Conservation (phyloP, 2,329 filamentous ascomycete genomes). For the Hypoxylon sp. region DNA sequence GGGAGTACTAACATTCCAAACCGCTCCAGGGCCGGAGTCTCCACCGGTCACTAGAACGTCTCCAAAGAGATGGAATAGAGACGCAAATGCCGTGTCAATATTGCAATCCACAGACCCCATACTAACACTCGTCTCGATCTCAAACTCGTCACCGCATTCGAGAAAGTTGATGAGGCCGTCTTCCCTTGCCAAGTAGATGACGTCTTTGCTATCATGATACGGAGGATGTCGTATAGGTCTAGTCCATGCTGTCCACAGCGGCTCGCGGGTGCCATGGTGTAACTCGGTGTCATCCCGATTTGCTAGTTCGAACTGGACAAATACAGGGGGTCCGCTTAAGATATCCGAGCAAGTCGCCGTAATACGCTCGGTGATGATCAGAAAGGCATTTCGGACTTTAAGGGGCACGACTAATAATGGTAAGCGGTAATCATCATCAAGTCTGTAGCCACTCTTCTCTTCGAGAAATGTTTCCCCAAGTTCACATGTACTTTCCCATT, state of each 20-base stretch:
- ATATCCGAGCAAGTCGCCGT: slow-evolving; percentile 71
- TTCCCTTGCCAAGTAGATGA: slow-evolving; percentile 88
- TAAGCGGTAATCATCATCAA: slow-evolving; percentile 69
- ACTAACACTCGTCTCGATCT: slow-evolving; percentile 68
- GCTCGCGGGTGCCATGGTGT: slow-evolving; percentile 64
- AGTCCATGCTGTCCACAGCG: slow-evolving; percentile 88
- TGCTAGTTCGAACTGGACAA: slow-evolving; percentile 62
- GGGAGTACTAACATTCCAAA: slow-evolving; percentile 74
- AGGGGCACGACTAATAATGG: slow-evolving; percentile 81
- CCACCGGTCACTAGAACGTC: slow-evolving; percentile 88
- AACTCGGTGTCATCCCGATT: slow-evolving; percentile 60
- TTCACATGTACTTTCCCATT: slow-evolving; percentile 71
- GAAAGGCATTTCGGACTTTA: slow-evolving; percentile 78
- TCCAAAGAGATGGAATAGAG: slow-evolving; percentile 75
- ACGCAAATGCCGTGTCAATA: slow-evolving; percentile 86
- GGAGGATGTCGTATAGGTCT: slow-evolving; percentile 77
- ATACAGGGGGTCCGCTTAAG: slow-evolving; percentile 66
- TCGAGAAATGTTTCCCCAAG: slow-evolving; percentile 62
- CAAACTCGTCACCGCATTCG: slow-evolving; percentile 73
- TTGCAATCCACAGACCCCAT: slow-evolving; percentile 79
- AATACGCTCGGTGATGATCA: slow-evolving; percentile 74
- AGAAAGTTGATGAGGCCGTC: slow-evolving; percentile 85
- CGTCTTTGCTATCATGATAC: slow-evolving; percentile 77
- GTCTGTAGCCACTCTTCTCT: slow-evolving; percentile 65
- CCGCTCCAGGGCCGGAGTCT: slow-evolving; percentile 81